Base-by-base conservation (phyloP, 2,329 filamentous ascomycete genomes). In the Neopestalotiopsis sp. region DNA sequence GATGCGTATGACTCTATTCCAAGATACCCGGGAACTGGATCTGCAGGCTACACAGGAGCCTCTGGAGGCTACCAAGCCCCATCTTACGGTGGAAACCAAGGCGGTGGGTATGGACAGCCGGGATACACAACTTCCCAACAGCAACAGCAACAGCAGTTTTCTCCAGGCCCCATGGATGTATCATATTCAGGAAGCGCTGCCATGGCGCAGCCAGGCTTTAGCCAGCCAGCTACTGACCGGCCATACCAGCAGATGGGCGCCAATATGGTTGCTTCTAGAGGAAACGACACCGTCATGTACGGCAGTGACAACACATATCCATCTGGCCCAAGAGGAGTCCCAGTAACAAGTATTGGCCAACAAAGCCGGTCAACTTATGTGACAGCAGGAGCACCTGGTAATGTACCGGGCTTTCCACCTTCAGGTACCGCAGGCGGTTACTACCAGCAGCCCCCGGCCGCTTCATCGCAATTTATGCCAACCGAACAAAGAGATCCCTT, bases 401-500 rank as follows among this genome's bases (percentile, higher is more conserved):
- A 40, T 62, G 70, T 73, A 10, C 73, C 74, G 42, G 71, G 71
- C 66, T 81, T 79, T 69, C 70, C 76, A 1, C 65, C 77, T 30
- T 69, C 77, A 4, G 72, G 69, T 59, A 40, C 71, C 52, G 71
- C 71, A 24, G 72, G 75, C 69, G 71, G 71, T 64, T 80, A 78
- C 72, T 78, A 77, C 73, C 78, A 78, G 74, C 73, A 73, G 65
- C 78, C 82, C 69, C 71, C 75, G 14, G 61, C 75, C 74, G 70
- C 76, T 73, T 72, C 76, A 65, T 75, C 75, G 70, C 75, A 80
- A 45, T 82, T 82, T 70, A 74, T 78, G 66, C 75, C 81, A 59
- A 80, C 81, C 72, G 85, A 86, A 75, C 82, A 85, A 70, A 77
- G 81, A 76, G 87, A 89, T 77, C 81, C 86, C 60, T 84, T 85